These are phyloP conservation scores for Albugo laibachii DNA, from an alignment of 352 stramenopile species.

Conservation along the genomic window DNA sequence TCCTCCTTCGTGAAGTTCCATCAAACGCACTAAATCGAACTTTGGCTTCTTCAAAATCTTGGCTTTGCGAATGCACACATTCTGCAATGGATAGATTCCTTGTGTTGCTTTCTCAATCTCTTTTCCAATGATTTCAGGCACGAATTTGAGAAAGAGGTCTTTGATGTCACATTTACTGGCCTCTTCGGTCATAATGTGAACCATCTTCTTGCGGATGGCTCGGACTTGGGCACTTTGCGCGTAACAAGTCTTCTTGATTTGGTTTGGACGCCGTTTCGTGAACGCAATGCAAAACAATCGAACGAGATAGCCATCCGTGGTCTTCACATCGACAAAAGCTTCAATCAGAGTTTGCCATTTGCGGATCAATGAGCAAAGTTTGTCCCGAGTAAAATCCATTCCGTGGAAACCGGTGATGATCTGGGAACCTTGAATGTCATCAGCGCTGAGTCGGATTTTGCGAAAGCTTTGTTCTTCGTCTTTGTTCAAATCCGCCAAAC, in stretches of 20 bases:
- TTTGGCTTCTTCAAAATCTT: conserved; percentile 99
- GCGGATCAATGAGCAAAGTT: conserved; percentile 99
- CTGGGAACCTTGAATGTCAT: conserved; percentile 92
- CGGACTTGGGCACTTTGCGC: conserved; percentile 93
- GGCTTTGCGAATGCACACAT: conserved; percentile 99
- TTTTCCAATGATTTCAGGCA: conserved; percentile 95
- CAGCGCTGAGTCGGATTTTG: conserved; percentile 97
- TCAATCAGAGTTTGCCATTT: conserved; percentile 99
- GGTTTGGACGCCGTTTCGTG: conserved; percentile 97
- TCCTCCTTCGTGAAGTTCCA: conserved; percentile 98
- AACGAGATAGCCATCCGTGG: conserved; percentile 98
- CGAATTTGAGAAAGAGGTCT: conserved; percentile 98
- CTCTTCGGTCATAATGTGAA: conserved; percentile 94
- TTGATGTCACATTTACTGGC: conserved; percentile 97
- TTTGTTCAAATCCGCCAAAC: conserved; percentile 96
- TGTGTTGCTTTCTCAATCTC: conserved; percentile 96
- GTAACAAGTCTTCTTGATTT: conserved; percentile 99
- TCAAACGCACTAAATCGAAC: conserved; percentile 98
- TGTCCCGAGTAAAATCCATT: conserved; percentile 94
- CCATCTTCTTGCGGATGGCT: conserved; percentile 98
- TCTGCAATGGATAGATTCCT: conserved; percentile 98
- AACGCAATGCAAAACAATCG: conserved; percentile 99
- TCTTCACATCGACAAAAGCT: conserved; percentile 96
- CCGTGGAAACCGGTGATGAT: conserved; percentile 81
- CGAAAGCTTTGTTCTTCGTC: conserved; percentile 95